Evolutionary conservation across 768 basidiomycete species (phyloP), one percentile per base, ranked within the genome.

Genomic region (Exsudoporus frostii): DNA sequence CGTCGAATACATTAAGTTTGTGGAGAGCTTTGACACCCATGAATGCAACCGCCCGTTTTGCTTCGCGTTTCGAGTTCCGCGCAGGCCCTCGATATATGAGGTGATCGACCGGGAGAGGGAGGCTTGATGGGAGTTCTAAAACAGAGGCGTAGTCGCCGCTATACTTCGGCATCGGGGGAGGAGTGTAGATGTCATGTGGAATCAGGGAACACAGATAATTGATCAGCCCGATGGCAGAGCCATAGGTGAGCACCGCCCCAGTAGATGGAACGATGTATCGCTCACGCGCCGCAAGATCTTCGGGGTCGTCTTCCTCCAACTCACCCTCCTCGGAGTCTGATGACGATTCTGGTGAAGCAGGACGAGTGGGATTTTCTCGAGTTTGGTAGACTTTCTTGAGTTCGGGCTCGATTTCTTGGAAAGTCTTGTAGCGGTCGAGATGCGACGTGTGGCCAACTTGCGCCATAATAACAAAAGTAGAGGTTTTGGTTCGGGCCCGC

Each of bases 381-480:
- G 75, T 64, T 59, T 83, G 85, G 59, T 90, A 90, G 8, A 81
- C 75, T 40, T 70, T 72, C 58, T 81, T 83, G 50, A 91, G 77
- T 61, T 81, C 78, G 0, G 82, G 81, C 59, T 92, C 92, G 38
- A 76, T 79, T 30, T 78, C 69, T 48, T 77, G 73, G 59, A 90
- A 80, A 7, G 73, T 65, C 36, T 75, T 67, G 65, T 92, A 92
- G 49, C 79, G 79, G 20, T 74, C 74, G 2, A 85, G 68, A 50
- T 86, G 81, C 2, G 73, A 70, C 1, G 71, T 65, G 44, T 86
- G 77, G 45, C 81, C 79, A 54, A 86, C 72, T 55, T 84, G 81
- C 17, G 91, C 76, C 90, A 96, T 88, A 29, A 94, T 78, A 40
- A 94, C 74, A 60, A 90, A 95, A 2, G 83, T 85, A 1, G 92